Evolutionary conservation across 2,329 filamentous ascomycete genomes (phyloP), one percentile per base, ranked within the genome.

Genomic region (Pseudogymnoascus sp.): DNA sequence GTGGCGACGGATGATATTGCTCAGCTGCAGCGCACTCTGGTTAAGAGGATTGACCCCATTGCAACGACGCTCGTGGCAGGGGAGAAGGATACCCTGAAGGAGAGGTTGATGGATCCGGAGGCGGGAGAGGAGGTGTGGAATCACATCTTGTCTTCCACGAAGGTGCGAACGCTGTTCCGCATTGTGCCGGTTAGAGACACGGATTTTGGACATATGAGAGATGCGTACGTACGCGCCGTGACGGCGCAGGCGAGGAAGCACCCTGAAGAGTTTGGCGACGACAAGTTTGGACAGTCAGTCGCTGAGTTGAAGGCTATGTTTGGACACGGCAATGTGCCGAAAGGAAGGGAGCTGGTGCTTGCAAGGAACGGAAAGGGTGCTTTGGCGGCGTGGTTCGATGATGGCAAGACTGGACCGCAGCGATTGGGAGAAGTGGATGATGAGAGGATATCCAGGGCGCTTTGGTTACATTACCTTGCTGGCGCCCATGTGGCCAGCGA

Each of bases 181-280:
- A 89, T 99, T 67, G 87, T 93, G 2, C 95, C 95, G 0, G 92
- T 91, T n/a, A 83, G 91, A 38, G 92, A 96, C 75, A 99, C 95
- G 16, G 93, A 97, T 75, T 97, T 97, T 76, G 86, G 88, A 68
- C 95, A 99, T 75, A 76, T 99, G 66, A 85, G 93, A 42, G 95
- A 99, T 73, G 95, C 90, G 1, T 96, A 93, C 79, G 90, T 97
- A 64, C 85, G 92, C 5, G 89, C 90, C 21, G 89, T 99, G 67
- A 89, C 90, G 62, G 88, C 84, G 7, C 85, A 89, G 36, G 88
- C 89, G 2, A 79, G 81, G 21, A 80, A 81, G 28, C 79, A 82
- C 40, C 78, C 82, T 42, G 76, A 78, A 36, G 76, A 76, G 1
- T 81, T 85, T 73, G 81, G 84, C 23, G 89, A 93, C 68, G 91